These are phyloP conservation scores for Pinus taeda DNA, from an alignment of 75 land plant species.

Conservation along the genomic window DNA sequence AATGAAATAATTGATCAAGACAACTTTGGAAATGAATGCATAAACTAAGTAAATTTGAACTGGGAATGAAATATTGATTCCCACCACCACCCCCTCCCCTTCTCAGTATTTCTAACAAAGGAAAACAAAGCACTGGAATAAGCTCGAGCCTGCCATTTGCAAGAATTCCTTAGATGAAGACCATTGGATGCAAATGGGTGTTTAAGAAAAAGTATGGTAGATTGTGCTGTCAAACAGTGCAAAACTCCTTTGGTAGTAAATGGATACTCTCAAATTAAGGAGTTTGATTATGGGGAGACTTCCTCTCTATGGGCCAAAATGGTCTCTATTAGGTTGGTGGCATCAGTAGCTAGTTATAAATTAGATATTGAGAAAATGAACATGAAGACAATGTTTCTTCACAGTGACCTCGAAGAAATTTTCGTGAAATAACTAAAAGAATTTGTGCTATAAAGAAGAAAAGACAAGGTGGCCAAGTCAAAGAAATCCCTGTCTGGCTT, in stretches of 20 bases:
- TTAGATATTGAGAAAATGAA: not conserved
- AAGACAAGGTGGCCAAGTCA: not conserved
- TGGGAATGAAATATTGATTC: too few relatives aligned
- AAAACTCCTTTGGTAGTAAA: not conserved
- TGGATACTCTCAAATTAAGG: not conserved
- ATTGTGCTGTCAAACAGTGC: too few relatives aligned
- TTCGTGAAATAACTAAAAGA: not conserved
- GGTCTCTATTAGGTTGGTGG: not conserved
- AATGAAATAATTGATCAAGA: too few relatives aligned
- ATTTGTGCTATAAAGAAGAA: not conserved
- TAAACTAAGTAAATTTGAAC: too few relatives aligned
- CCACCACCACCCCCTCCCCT: too few relatives aligned
- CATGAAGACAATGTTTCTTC: not conserved
- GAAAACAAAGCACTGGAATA: too few relatives aligned
- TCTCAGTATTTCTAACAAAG: too few relatives aligned
- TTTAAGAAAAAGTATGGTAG: too few relatives aligned
- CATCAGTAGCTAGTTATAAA: not conserved
- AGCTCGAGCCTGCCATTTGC: too few relatives aligned
- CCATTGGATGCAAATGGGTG: too few relatives aligned
- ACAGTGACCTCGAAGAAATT: not conserved
- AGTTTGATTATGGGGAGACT: not conserved
- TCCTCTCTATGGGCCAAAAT: not conserved
- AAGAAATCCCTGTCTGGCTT: conserved; percentile 6
- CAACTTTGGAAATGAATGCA: too few relatives aligned
- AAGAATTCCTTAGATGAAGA: too few relatives aligned